Percentiles rank a stretch among this genome's conserved stretches.
phyloP scores from a whole-genome alignment of 139 green algal species.

The Zygnema circumcarinatum region DNA sequence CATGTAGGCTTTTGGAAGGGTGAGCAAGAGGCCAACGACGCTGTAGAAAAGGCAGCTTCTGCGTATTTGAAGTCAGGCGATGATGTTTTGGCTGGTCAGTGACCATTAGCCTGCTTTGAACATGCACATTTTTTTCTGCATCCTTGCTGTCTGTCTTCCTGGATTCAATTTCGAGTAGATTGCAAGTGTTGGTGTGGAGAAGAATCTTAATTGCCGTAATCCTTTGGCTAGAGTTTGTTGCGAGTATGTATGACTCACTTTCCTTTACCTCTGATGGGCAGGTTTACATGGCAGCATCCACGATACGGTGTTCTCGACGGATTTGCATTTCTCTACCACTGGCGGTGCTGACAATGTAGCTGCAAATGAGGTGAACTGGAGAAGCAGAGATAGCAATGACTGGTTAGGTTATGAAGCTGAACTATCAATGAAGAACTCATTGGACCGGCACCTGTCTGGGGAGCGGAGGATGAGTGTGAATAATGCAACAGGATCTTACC shows the following conservation, averaged over 20 bases:
- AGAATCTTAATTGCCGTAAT: too few species aligned
- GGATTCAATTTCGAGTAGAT: too few species aligned
- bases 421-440: background rate
- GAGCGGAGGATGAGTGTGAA: background rate
- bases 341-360: background rate
- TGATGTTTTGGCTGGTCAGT: too few species aligned
- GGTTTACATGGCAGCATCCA: background rate
- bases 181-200: too few species aligned
- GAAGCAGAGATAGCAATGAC: background rate
- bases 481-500: background rate
- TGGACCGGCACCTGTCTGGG: background rate
- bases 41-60: background rate
- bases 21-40: background rate
- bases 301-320: background rate
- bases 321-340: background rate
- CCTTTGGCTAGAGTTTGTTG: too few species aligned
- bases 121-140: too few species aligned
- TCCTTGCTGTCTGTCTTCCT: too few species aligned
- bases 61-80: background rate
- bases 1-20: background rate
- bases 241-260: too few species aligned
- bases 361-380: background rate
- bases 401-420: background rate
- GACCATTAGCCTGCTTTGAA: too few species aligned
- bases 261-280: too few species aligned